Base-by-base conservation (phyloP, 495 filamentous ascomycete genomes). In the Echria macrotheca region DNA sequence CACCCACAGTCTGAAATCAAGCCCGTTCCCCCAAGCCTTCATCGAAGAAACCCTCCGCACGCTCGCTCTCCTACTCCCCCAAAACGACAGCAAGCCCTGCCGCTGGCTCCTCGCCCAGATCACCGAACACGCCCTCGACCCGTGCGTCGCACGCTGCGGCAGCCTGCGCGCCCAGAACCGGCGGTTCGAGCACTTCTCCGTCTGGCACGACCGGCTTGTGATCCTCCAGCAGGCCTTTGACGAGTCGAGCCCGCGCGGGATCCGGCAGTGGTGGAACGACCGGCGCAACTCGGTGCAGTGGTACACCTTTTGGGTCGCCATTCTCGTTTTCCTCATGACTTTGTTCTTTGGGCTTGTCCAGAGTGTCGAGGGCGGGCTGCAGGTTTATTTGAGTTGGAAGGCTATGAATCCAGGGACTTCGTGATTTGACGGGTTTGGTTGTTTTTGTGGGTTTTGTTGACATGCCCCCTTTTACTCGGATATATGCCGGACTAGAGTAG, bases 231-330 rank as follows among this genome's bases (percentile, higher is more conserved):
- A 74, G 42, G 64, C 61, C 0, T 80, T 73, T 44, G 78, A 82
- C 52, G 66, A 81, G 26, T 55, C 74, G 0, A 56, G 61, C 25
- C 77, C 78, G 11, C 54, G 47, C 6, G 75, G 50, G 2, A 36
- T 80, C 1, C 55, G 49, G 2, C 72, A 80, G 53, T 75, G 71
- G 70, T 79, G 76, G 73, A 54, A 64, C 28, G 75, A 81, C 54
- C 50, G 74, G 42, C 56, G 78, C 3, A 74, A 75, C 42, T 61
- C 65, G 8, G 64, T 69, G 0, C 72, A 79, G 53, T 80, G 74
- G 72, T 78, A 75, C 45, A 74, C 73, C 6, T 75, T 79, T 36
- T 81, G 77, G 77, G 66, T 77, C 8, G 77, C 75, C 1, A 61
- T 74, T 3, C 31, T 71, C 12, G 71, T 74, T 1, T 57, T 77